These are phyloP conservation scores for Alternaria arborescens DNA, from an alignment of 2,329 filamentous ascomycete genomes.

Conservation along the genomic window DNA sequence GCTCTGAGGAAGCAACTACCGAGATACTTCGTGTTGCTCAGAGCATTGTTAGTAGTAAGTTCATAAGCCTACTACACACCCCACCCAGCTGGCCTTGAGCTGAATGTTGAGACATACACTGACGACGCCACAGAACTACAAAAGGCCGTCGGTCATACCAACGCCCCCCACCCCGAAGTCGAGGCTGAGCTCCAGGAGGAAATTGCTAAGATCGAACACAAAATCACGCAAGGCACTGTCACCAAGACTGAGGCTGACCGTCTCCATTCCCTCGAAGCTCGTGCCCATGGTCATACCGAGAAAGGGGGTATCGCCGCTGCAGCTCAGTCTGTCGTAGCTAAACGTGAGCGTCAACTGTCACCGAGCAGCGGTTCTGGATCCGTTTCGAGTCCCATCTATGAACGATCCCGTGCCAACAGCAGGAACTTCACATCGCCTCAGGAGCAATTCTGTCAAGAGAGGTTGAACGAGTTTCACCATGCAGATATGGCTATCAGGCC, in stretches of 20 bases:
- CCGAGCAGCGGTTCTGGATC: constrained; percentile 21
- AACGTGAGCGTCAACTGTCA: constrained; percentile 31
- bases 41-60: constrained; percentile 43
- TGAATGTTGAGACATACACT: constrained; percentile 1
- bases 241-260: constrained; percentile 52
- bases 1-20: constrained; percentile 33
- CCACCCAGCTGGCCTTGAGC: background rate
- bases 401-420: constrained; percentile 22
- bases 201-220: constrained; percentile 44
- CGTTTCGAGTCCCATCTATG: background rate
- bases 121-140: constrained; percentile 39
- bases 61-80: background rate
- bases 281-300: constrained; percentile 46
- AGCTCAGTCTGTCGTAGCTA: constrained; percentile 52
- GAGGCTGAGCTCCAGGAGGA: constrained; percentile 42
- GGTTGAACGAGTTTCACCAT: constrained; percentile 42
- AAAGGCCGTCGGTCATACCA: constrained; percentile 35
- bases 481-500: constrained; percentile 37
- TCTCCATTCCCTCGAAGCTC: constrained; percentile 54
- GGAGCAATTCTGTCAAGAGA: constrained; percentile 43
- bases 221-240: constrained; percentile 44
- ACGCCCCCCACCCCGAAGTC: constrained; percentile 40
- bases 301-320: constrained; percentile 49
- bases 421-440: constrained; percentile 24
- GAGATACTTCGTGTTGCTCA: constrained; percentile 40